Conservation (phyloP, 208 protist species). For the Crithidia sp. region DNA sequence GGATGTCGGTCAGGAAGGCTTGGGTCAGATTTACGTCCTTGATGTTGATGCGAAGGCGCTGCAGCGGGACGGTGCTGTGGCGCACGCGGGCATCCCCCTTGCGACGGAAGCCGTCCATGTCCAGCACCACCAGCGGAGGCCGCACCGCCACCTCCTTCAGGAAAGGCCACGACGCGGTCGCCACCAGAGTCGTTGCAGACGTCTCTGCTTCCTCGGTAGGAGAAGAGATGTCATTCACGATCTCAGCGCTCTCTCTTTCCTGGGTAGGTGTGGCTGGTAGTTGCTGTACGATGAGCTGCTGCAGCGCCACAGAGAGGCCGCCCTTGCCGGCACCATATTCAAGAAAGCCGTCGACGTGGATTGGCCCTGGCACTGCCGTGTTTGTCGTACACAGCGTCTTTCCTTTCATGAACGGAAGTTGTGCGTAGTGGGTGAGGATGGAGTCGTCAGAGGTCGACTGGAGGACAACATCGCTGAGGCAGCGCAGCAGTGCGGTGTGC, state of each 20-base stretch:
- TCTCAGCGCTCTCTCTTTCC: too few relatives aligned
- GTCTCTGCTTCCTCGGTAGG: neutral
- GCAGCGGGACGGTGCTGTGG: constrained; percentile 47
- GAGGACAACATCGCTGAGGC: constrained; percentile 41
- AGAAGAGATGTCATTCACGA: too few relatives aligned
- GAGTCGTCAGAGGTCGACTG: constrained; percentile 10
- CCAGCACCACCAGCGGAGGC: constrained; percentile 60
- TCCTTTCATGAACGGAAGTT: neutral
- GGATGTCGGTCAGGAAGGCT: constrained; percentile 36
- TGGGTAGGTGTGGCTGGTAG: neutral
- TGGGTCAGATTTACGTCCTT: constrained; percentile 69
- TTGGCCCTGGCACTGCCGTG: neutral
- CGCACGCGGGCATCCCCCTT: constrained; percentile 75
- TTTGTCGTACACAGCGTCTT: too few relatives aligned
- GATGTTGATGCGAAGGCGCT: constrained; percentile 75
- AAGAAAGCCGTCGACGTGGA: constrained; percentile 51
- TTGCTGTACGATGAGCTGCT: constrained; percentile 41
- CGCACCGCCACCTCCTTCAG: constrained; percentile 14
- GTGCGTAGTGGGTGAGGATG: constrained; percentile 1
- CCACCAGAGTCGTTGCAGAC: neutral
- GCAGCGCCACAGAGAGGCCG: constrained; percentile 68
- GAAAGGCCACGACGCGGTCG: constrained; percentile 18
- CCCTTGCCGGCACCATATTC: constrained; percentile 84
- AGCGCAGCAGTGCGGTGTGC: constrained; percentile 59
- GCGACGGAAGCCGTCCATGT: constrained; percentile 70